Conservation (phyloP, 2,329 filamentous ascomycete species). For the Fusarium mundagurra region DNA sequence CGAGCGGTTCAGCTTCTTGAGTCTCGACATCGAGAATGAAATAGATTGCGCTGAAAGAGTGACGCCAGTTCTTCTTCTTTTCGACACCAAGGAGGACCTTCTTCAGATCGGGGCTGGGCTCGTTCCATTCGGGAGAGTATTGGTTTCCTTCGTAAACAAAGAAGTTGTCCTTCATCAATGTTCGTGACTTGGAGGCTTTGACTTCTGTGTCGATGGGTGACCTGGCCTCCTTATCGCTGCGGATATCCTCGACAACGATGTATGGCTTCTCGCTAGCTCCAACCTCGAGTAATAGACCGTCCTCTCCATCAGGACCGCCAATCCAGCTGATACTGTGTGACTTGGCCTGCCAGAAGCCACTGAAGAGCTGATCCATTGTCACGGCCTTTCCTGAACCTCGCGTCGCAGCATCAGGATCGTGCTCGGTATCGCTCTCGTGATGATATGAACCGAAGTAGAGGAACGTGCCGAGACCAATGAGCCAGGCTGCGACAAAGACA, state of each 20-base stretch:
- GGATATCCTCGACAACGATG: constrained; percentile 87
- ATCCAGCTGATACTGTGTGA: constrained; percentile 81
- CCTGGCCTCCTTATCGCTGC: constrained; percentile 52
- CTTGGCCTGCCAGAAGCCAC: constrained; percentile 71
- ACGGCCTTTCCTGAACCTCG: constrained; percentile 76
- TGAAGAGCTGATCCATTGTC: constrained; percentile 75
- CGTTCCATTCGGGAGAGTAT: constrained; percentile 68
- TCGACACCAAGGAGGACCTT: constrained; percentile 86
- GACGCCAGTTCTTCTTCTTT: constrained; percentile 81
- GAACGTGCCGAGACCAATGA: constrained; percentile 73
- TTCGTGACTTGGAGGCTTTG: constrained; percentile 63
- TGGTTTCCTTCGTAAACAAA: constrained; percentile 69
- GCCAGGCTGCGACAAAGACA: constrained; percentile 74
- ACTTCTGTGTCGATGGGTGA: constrained; percentile 47
- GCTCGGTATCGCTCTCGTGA: constrained; percentile 68
- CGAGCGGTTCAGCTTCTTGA: constrained; percentile 79
- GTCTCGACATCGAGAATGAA: constrained; percentile 91
- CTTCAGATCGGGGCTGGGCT: constrained; percentile 84
- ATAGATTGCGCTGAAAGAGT: constrained; percentile 87
- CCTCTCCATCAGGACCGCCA: constrained; percentile 76
- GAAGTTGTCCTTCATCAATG: constrained; percentile 75
- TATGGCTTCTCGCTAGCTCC: constrained; percentile 73
- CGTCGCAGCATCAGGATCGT: constrained; percentile 73
- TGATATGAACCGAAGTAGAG: constrained; percentile 72
- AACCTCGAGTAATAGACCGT: constrained; percentile 85